Conservation (phyloP, 805 yeast genomes). For the Brettanomyces nanus region DNA sequence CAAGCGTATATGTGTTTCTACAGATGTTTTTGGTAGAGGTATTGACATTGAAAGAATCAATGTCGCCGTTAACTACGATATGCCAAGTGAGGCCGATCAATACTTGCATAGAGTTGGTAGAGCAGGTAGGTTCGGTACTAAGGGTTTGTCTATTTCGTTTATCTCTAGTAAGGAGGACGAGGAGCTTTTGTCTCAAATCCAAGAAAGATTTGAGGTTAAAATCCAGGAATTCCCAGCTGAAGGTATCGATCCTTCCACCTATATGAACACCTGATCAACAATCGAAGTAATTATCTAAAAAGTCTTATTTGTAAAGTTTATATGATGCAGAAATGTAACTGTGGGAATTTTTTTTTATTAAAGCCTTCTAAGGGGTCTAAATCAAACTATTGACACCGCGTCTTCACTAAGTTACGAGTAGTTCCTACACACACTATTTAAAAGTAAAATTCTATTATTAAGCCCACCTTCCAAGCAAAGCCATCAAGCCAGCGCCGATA, state of each 20-base stretch:
- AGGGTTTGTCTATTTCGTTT: conserved; percentile 92
- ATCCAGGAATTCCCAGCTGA: conserved; percentile 94
- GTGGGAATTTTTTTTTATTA: too few relatives aligned
- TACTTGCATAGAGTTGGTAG: conserved; percentile 99
- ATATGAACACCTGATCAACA: conserved; percentile 88
- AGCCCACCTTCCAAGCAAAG: conserved; percentile 70
- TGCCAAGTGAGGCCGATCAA: conserved; percentile 95
- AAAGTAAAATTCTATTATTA: too few relatives aligned
- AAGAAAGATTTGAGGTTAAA: conserved; percentile 95
- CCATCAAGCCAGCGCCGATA: conserved; percentile 71
- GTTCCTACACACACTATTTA: too few relatives aligned
- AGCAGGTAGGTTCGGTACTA: conserved; percentile 99
- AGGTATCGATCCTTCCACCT: conserved; percentile 95
- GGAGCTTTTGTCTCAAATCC: conserved; percentile 84
- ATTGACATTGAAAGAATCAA: conserved; percentile 98
- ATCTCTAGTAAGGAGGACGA: conserved; percentile 83
- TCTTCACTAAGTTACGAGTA: too few relatives aligned
- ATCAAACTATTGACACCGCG: too few relatives aligned
- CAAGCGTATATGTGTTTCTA: conserved; percentile 96
- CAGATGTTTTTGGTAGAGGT: conserved; percentile 99
- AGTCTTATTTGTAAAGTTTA: too few relatives aligned
- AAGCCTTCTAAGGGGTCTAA: too few relatives aligned
- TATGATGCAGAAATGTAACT: too few relatives aligned
- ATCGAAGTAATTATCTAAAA: too few relatives aligned
- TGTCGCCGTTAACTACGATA: conserved; percentile 94